A percentile compares a stretch with the other conserved stretches of the same genome.
phyloP scores from a whole-genome alignment of 306 rosid species.

The Castanospermum australe region DNA sequence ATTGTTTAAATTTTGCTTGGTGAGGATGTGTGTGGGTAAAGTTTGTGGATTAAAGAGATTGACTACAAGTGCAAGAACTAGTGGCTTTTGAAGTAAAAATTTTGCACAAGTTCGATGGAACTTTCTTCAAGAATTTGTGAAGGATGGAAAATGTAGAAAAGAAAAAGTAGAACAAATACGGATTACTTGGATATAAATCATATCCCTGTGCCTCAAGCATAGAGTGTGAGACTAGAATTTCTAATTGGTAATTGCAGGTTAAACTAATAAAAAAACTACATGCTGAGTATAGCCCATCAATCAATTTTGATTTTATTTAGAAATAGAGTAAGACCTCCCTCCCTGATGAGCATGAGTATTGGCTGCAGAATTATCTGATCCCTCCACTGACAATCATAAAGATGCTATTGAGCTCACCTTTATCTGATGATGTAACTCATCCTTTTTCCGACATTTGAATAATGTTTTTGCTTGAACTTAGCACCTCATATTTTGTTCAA shows the following conservation, averaged over 20 bases:
- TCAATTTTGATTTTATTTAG: background rate
- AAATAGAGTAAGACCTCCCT: background rate
- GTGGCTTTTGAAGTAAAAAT: background rate
- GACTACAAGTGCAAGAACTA: background rate
- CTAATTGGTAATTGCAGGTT: background rate
- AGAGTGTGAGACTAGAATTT: background rate
- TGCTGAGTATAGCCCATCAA: background rate
- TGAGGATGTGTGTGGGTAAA: background rate
- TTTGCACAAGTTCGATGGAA: background rate
- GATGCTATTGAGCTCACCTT: background rate
- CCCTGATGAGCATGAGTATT: background rate
- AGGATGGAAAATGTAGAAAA: background rate
- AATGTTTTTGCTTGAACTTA: conserved; percentile 1
- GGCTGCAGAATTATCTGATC: background rate
- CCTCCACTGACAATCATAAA: background rate
- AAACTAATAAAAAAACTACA: background rate
- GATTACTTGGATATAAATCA: background rate
- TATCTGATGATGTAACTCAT: background rate
- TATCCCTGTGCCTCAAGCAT: background rate
- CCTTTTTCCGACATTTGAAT: background rate
- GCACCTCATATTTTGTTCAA: background rate
- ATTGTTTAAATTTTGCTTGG: background rate
- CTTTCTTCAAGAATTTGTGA: background rate
- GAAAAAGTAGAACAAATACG: background rate
- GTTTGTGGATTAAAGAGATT: conserved; percentile 7